Percentiles rank a stretch among this genome's conserved stretches.
Evolutionary conservation across 2,329 filamentous ascomycete species (phyloP).

Genomic region (Madurella fahalii): DNA sequence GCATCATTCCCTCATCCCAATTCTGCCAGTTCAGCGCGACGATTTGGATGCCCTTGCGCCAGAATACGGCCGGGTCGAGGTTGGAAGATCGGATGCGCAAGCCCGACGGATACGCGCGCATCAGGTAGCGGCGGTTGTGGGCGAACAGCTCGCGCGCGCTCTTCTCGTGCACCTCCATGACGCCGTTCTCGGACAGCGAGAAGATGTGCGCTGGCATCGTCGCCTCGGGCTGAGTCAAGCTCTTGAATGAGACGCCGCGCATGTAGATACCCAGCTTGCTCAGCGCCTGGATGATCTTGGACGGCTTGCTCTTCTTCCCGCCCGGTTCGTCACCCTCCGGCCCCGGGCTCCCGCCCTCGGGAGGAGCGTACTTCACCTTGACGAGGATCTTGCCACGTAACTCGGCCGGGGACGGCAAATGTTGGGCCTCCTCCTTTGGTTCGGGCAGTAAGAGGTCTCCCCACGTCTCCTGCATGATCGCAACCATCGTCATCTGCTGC

Average conservation of each 20-base stretch:
- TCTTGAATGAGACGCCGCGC: conserved; percentile 75
- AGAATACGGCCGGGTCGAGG: conserved; percentile 77
- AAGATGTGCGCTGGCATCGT: conserved; percentile 66
- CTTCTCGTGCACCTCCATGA: conserved; percentile 58
- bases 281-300: conserved; percentile 68
- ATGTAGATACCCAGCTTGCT: conserved; percentile 79
- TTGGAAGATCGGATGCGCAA: conserved; percentile 81
- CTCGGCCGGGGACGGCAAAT: conserved; percentile 64
- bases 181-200: conserved; percentile 58
- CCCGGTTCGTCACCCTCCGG: conserved; percentile 30
- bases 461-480: conserved; percentile 87
- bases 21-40: conserved; percentile 94
- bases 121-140: conserved; percentile 77
- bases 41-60: conserved; percentile 85
- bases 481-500: conserved; percentile 87
- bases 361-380: conserved; percentile 70
- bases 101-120: conserved; percentile 85
- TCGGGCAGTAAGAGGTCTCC: conserved; percentile 63
- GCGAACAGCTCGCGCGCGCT: conserved; percentile 58
- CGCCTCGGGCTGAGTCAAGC: conserved; percentile 67
- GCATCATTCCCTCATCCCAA: conserved; percentile 89
- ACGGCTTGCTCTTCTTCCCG: conserved; percentile 41
- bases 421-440: conserved; percentile 42
- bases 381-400: conserved; percentile 76
- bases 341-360: conserved; percentile 24